Base-by-base conservation (phyloP, 495 filamentous ascomycete species). In the Lasiosphaeriaceae sp. region DNA sequence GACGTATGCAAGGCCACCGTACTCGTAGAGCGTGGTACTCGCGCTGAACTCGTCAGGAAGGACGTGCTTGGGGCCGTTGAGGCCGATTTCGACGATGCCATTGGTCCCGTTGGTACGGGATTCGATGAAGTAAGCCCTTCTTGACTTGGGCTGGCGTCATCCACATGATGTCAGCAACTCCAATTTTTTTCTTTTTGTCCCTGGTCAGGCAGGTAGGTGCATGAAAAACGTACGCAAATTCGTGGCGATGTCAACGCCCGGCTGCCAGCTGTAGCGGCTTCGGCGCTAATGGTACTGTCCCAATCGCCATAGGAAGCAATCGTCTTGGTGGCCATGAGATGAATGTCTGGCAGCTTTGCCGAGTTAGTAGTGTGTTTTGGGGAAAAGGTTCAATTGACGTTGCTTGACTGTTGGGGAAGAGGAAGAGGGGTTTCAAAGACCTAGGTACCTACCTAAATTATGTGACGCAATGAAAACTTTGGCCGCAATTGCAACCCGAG, bases 1-100 rank as follows among this genome's bases (percentile, higher is more conserved):
- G 2, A 52, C 63, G 61, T 63, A 70, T 45, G 61, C 66, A 54
- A 52, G 69, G 45, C 69, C 76, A 9, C 75, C 76, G 59, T 78
- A 78, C 41, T 79, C 78, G 54, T 82, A 77, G 21, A 81, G 69
- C 0, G 51, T 62, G 12, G 67, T 74, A 14, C 61, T 58, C 0
- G 73, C 78, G 57, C 66, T 74, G 60, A 70, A 68, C n/a, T 67
- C 51, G 46, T 62, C 60, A 4, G 76, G 74, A 16, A 81, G 62
- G 12, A 79, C 65, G 50, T 80, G 75, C 34, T 61, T 59, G 14
- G 26, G 26, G 50, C 66, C 45, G 8, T 55, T 64, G 22, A 68
- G 58, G n/a, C 55, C 50, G 55, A 73, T 54, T 52, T 74, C 66
- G 12, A 78, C 67, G 26, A 81, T 78, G 12, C 61, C 65, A 54